Evolutionary conservation across 108 stramenopile species (phyloP).

Genomic region (Discostella stelligeroides): DNA sequence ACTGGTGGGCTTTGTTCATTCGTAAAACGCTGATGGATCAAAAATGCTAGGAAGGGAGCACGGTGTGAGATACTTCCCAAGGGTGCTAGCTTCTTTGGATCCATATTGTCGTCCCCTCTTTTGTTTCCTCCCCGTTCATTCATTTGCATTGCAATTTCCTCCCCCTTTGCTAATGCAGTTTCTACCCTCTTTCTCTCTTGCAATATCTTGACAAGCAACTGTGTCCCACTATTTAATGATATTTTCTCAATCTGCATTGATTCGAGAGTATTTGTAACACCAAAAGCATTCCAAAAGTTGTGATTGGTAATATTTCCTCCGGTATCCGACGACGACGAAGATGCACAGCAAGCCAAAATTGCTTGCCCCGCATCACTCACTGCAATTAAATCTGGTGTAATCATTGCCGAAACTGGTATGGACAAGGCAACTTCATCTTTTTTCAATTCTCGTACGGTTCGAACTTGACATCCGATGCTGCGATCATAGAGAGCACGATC

Average conservation of each 20-base stretch:
- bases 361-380: slow-evolving; percentile 85
- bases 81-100: slow-evolving; percentile 27
- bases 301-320: too few species aligned
- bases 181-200: slow-evolving; percentile 84
- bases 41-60: slow-evolving; percentile 50
- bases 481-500: slow-evolving; percentile 84
- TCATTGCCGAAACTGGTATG: slow-evolving; percentile 71
- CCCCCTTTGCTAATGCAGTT: slow-evolving; percentile 39
- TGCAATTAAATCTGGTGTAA: slow-evolving; percentile 85
- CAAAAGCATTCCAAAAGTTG: slow-evolving; percentile 81
- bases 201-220: slow-evolving; percentile 84
- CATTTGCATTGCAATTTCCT: slow-evolving; percentile 9
- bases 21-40: slow-evolving; percentile 86
- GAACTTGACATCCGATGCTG: slow-evolving; percentile 86
- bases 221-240: slow-evolving; percentile 63
- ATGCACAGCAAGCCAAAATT: slow-evolving; percentile 71
- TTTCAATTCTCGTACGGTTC: slow-evolving; percentile 74
- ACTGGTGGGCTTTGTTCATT: slow-evolving; percentile 58
- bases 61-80: slow-evolving; percentile 34
- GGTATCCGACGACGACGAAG: background rate
- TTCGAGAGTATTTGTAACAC: slow-evolving; percentile 60
- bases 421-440: slow-evolving; percentile 78
- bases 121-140: slow-evolving; percentile 14
- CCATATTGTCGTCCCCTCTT: background rate
- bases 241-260: slow-evolving; percentile 55